A percentile compares a stretch with the other conserved stretches of the same genome.
phyloP scores from a whole-genome alignment of 2,329 filamentous ascomycete species.

The Penicillium sp. region DNA sequence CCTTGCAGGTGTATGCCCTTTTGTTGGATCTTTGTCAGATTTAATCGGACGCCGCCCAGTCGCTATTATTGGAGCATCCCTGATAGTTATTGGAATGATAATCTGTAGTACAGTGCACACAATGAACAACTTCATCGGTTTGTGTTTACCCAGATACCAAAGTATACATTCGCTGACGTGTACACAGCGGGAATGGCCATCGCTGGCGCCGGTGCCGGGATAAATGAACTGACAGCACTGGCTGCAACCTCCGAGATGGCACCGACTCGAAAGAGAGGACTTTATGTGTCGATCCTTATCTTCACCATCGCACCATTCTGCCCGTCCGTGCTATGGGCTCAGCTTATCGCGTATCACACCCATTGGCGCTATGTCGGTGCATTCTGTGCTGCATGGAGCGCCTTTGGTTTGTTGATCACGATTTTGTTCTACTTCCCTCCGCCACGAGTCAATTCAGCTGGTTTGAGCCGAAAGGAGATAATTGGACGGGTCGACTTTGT shows the following conservation, averaged over 20 bases:
- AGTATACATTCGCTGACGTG: background rate
- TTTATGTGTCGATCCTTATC: conserved; percentile 61
- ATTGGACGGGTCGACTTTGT: conserved; percentile 52
- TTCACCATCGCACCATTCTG: conserved; percentile 64
- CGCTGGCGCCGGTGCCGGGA: conserved; percentile 64
- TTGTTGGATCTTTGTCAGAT: conserved; percentile 67
- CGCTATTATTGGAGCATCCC: conserved; percentile 54
- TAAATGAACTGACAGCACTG: conserved; percentile 68
- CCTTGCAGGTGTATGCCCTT: conserved; percentile 58
- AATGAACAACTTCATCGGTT: conserved; percentile 64
- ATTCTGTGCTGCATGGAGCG: conserved; percentile 46
- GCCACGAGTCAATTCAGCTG: conserved; percentile 43
- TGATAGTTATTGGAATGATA: conserved; percentile 61
- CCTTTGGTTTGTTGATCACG: conserved; percentile 44
- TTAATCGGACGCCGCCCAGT: conserved; percentile 63
- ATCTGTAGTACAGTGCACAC: conserved; percentile 57
- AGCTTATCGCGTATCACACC: conserved; percentile 53
- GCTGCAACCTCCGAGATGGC: conserved; percentile 68
- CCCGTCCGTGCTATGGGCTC: conserved; percentile 62
- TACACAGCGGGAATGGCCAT: conserved; percentile 55
- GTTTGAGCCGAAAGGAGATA: conserved; percentile 41
- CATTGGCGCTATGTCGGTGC: conserved; percentile 48
- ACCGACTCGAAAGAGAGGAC: conserved; percentile 63
- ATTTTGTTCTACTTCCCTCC: conserved; percentile 49
- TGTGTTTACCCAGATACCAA: conserved; percentile 29